Percentiles rank a stretch among this genome's conserved stretches.
These are phyloP conservation scores for Fagopyrum homotropicum DNA, from an alignment of 148 eudicot species.

Conservation along the genomic window DNA sequence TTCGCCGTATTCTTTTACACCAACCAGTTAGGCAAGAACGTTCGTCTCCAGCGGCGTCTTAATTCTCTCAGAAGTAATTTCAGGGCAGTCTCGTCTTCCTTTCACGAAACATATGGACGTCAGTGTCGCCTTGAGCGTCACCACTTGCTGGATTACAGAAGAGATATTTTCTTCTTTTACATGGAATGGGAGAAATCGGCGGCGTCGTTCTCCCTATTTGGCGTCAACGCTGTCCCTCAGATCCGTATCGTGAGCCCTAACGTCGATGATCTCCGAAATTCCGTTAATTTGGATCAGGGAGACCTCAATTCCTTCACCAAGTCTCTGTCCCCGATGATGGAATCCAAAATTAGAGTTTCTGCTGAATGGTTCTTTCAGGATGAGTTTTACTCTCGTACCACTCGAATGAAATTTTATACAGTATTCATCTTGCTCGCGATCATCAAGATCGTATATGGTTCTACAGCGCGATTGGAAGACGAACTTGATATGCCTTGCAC, in stretches of 20 bases:
- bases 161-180: conserved; percentile 54
- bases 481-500: too few relatives aligned
- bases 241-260: too few relatives aligned
- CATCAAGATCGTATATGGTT: conserved; percentile 45
- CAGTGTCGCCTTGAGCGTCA: not conserved
- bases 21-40: conserved; percentile 55
- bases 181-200: too few relatives aligned
- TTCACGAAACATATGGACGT: conserved; percentile 25
- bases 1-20: conserved; percentile 87
- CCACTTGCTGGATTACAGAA: not conserved
- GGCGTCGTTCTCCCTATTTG: too few relatives aligned
- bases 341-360: conserved; percentile 26
- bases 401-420: conserved; percentile 49
- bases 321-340: conserved; percentile 55
- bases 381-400: conserved; percentile 35
- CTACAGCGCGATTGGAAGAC: conserved; percentile 43
- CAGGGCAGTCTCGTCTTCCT: conserved; percentile 49
- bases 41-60: conserved; percentile 64
- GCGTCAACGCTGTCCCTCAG: too few relatives aligned
- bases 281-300: conserved; percentile 54
- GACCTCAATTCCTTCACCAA: conserved; percentile 51
- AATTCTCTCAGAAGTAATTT: conserved; percentile 54
- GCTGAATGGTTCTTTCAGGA: too few relatives aligned
- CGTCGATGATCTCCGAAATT: too few relatives aligned
- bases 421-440: conserved; percentile 32